These are phyloP conservation scores for Colletotrichum caudatum DNA, from an alignment of 2,329 filamentous ascomycete genomes.

Conservation along the genomic window DNA sequence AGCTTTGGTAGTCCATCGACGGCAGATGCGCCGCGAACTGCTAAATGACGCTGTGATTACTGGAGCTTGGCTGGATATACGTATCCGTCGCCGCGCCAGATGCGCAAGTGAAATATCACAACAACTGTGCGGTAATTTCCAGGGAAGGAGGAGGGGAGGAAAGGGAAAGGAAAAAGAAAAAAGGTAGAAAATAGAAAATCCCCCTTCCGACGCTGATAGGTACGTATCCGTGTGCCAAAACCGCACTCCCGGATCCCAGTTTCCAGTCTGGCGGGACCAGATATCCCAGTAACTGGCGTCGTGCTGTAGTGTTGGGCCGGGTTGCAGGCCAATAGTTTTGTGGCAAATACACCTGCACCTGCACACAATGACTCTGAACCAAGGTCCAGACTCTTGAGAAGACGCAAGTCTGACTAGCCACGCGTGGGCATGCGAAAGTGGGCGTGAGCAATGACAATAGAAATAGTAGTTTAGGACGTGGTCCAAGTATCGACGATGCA, in stretches of 20 bases:
- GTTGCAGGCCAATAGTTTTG: slow-evolving; percentile 7
- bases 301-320: neutral
- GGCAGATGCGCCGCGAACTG: neutral
- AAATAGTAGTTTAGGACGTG: neutral
- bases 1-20: neutral
- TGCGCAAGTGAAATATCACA: neutral
- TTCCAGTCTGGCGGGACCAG: slow-evolving; percentile 5
- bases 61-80: neutral
- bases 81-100: neutral
- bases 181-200: neutral
- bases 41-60: neutral
- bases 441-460: neutral
- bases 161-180: neutral
- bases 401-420: neutral
- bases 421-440: neutral
- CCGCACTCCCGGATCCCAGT: slow-evolving; percentile 8
- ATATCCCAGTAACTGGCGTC: slow-evolving; percentile 11
- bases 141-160: neutral
- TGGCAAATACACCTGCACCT: neutral
- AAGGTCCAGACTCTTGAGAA: neutral
- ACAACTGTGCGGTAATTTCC: neutral
- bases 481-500: neutral
- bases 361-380: neutral
- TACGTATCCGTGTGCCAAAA: neutral
- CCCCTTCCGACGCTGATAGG: neutral